A percentile compares a stretch with the other conserved stretches of the same genome.
These are phyloP conservation scores for Angomonas ambiguus DNA, from an alignment of 208 protist genomes.

Conservation along the genomic window DNA sequence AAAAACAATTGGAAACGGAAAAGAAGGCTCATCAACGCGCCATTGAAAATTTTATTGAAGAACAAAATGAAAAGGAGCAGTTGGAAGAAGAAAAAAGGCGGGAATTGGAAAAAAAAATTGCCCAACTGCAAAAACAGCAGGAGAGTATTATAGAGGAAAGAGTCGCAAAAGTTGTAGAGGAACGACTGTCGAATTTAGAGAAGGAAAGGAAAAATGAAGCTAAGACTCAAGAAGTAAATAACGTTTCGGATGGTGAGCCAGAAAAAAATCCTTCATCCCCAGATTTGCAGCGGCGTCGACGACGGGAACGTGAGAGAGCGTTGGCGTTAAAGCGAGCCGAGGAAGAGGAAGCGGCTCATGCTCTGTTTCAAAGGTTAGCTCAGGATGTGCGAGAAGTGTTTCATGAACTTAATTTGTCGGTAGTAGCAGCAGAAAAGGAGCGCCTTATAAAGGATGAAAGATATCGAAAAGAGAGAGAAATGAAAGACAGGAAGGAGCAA, in stretches of 20 bases:
- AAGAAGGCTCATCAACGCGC: conserved; percentile 26
- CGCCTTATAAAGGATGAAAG: conserved; percentile 88
- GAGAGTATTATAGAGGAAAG: conserved; percentile 23
- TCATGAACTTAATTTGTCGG: conserved; percentile 86
- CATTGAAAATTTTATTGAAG: conserved; percentile 30
- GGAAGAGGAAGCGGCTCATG: conserved; percentile 75
- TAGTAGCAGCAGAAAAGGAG: conserved; percentile 89
- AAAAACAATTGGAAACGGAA: conserved; percentile 24
- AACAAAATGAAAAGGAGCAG: conserved; percentile 34
- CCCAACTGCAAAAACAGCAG: conserved; percentile 34
- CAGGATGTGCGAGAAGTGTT: conserved; percentile 89
- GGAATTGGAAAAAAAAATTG: conserved; percentile 11
- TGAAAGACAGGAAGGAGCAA: conserved; percentile 63
- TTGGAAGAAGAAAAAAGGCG: conserved; percentile 32
- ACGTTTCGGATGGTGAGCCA: conserved; percentile 7
- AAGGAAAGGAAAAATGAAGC: neutral
- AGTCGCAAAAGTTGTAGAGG: conserved; percentile 28
- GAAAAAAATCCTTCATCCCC: conserved; percentile 4
- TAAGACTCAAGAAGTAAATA: neutral
- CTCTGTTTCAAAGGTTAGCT: conserved; percentile 81
- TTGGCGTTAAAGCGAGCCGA: conserved; percentile 55
- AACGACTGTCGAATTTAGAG: conserved; percentile 26
- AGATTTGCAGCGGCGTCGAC: conserved; percentile 57
- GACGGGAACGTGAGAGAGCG: conserved; percentile 68
- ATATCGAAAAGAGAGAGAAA: conserved; percentile 83